Evolutionary conservation across 2,329 filamentous ascomycete species (phyloP).

Genomic region (Fusarium neocosmosporiellum): DNA sequence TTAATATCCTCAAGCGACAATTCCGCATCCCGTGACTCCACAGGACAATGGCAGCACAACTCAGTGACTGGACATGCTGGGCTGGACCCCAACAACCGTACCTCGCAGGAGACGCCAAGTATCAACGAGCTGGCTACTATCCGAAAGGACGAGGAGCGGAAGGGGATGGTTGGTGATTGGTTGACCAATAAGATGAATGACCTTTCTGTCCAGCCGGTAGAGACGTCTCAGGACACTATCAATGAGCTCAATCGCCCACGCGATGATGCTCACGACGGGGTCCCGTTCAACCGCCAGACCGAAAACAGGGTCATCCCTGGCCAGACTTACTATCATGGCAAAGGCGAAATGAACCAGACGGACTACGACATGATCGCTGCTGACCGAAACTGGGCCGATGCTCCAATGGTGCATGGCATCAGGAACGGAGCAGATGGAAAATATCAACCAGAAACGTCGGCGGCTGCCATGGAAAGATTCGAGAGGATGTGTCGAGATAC

Average conservation of each 20-base stretch:
- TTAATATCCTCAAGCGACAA: conserved; percentile 46
- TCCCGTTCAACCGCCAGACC: conserved; percentile 60
- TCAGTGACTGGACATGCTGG: conserved; percentile 56
- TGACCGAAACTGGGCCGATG: conserved; percentile 61
- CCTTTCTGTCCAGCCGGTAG: conserved; percentile 40
- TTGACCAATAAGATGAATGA: conserved; percentile 51
- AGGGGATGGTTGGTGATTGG: conserved; percentile 64
- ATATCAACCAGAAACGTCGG: conserved; percentile 62
- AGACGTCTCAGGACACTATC: conserved; percentile 38
- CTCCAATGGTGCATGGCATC: conserved; percentile 61
- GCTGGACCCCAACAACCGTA: conserved; percentile 59
- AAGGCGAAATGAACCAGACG: conserved; percentile 55
- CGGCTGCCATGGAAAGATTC: conserved; percentile 65
- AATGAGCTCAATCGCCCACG: conserved; percentile 35
- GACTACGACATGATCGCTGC: conserved; percentile 64
- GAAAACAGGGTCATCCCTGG: conserved; percentile 62
- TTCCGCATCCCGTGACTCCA: conserved; percentile 50
- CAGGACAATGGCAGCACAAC: conserved; percentile 56
- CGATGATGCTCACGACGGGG: conserved; percentile 51
- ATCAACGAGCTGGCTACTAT: conserved; percentile 60
- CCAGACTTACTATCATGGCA: conserved; percentile 61
- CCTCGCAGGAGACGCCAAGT: conserved; percentile 57
- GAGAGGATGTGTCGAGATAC: conserved; percentile 65
- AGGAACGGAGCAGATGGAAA: conserved; percentile 43
- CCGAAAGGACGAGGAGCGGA: conserved; percentile 58